phyloP scores from a whole-genome alignment of 352 stramenopile species.

The Globisporangium megalacanthum region DNA sequence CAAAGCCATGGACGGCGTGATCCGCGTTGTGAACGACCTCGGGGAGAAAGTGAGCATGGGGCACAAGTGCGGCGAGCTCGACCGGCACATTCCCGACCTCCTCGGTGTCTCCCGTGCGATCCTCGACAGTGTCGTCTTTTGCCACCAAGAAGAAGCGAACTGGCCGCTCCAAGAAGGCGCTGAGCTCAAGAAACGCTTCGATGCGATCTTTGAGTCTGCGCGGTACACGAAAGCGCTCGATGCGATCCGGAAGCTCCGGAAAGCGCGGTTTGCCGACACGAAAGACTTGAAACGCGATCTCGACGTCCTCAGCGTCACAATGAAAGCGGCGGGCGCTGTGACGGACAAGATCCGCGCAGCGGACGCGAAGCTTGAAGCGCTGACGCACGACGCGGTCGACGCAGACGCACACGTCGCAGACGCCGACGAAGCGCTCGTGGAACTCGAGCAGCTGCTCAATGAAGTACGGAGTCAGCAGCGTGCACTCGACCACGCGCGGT shows the following conservation, averaged over 20 bases:
- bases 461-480: conserved; percentile 33
- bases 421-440: conserved; percentile 43
- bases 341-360: conserved; percentile 43
- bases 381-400: conserved; percentile 28
- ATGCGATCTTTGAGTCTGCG: conserved; percentile 99
- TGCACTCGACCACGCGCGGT: conserved; percentile 27
- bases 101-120: conserved; percentile 97
- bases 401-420: conserved; percentile 31
- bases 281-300: conserved; percentile 96
- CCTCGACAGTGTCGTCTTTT: conserved; percentile 99
- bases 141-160: conserved; percentile 97
- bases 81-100: conserved; percentile 92
- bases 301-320: conserved; percentile 85
- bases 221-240: conserved; percentile 98
- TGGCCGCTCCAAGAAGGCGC: conserved; percentile 96
- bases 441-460: conserved; percentile 43
- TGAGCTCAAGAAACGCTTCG: conserved; percentile 99
- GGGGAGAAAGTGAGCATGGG: conserved; percentile 90
- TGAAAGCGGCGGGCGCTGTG: conserved; percentile 53
- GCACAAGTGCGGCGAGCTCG: conserved; percentile 95
- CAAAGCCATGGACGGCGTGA: conserved; percentile 95
- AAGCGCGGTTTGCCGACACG: conserved; percentile 57
- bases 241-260: conserved; percentile 93
- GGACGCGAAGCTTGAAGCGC: conserved; percentile 37
- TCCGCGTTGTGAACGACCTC: conserved; percentile 87